These are phyloP conservation scores for Zygosaccharomyces lentus DNA, from an alignment of 805 yeast species.

Conservation along the genomic window DNA sequence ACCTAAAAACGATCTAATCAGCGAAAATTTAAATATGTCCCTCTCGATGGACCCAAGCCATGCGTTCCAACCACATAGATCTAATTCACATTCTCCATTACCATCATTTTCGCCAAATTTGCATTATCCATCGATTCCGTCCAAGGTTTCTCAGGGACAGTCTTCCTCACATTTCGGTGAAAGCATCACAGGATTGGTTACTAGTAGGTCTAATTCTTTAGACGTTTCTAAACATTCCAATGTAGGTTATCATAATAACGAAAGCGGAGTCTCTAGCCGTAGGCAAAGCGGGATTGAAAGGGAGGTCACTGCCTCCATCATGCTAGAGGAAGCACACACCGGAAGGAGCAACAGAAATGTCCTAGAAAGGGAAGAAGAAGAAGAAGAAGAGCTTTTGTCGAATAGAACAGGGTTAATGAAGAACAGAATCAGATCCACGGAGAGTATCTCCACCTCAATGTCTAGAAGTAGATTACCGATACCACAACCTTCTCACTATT, in stretches of 20 bases:
- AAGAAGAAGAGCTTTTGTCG: conserved; percentile 21
- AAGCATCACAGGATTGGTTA: conserved; percentile 5
- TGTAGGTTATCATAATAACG: conserved; percentile 7
- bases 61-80: conserved; percentile 16
- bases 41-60: conserved; percentile 31
- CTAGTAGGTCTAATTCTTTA: conserved; percentile 16
- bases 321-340: conserved; percentile 2
- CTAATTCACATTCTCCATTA: conserved; percentile 36
- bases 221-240: conserved; percentile 9
- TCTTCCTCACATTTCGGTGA: conserved; percentile 7
- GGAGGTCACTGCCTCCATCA: conserved; percentile 6
- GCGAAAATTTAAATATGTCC: conserved; percentile 54
- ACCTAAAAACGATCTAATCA: conserved; percentile 49
- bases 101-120: conserved; percentile 30
- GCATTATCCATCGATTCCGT: conserved; percentile 30
- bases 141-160: conserved; percentile 27
- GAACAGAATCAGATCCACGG: conserved; percentile 20
- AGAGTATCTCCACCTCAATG: conserved; percentile 28
- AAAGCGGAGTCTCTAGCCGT: conserved; percentile 11
- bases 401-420: conserved; percentile 9
- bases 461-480: conserved; percentile 25
- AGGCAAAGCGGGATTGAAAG: conserved; percentile 10
- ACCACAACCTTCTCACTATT: conserved; percentile 27
- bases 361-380: conserved; percentile 17
- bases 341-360: background rate